Percentiles rank a stretch among this genome's conserved stretches.
Evolutionary conservation across 1,139 yeast genomes (phyloP).

Genomic region (Pichia sp.): DNA sequence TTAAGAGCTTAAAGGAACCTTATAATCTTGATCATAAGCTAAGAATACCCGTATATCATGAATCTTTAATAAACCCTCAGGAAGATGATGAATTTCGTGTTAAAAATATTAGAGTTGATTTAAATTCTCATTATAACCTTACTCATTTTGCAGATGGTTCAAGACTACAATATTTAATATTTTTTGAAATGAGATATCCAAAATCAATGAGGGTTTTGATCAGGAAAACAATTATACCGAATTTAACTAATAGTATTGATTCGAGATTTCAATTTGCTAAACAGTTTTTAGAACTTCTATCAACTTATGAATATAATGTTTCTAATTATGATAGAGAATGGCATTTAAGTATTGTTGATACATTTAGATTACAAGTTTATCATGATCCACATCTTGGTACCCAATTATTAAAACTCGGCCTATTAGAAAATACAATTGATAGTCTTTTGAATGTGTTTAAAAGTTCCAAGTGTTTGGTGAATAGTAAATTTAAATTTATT

Average conservation of each 20-base stretch:
- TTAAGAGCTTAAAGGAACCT: background rate
- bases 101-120: background rate
- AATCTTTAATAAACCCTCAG: background rate
- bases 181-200: slow-evolving; percentile 53
- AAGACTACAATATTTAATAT: slow-evolving; percentile 27
- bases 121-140: background rate
- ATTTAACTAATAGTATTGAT: slow-evolving; percentile 43
- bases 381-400: slow-evolving; percentile 28
- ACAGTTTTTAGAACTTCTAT: slow-evolving; percentile 52
- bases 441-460: slow-evolving; percentile 18
- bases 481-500: slow-evolving; percentile 5
- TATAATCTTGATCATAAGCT: slow-evolving; percentile 1
- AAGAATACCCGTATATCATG: slow-evolving; percentile 11
- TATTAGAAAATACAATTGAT: slow-evolving; percentile 36
- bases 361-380: slow-evolving; percentile 53
- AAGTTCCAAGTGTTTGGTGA: slow-evolving; percentile 4
- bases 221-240: slow-evolving; percentile 45
- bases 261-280: slow-evolving; percentile 44
- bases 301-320: slow-evolving; percentile 42
- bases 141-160: slow-evolving; percentile 9
- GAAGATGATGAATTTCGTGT: too few species aligned
- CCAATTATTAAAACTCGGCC: slow-evolving; percentile 36
- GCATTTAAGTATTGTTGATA: slow-evolving; percentile 45
- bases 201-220: slow-evolving; percentile 43
- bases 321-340: slow-evolving; percentile 62